Evolutionary conservation across 805 yeast species (phyloP).

Genomic region (Candida loeiensis): DNA sequence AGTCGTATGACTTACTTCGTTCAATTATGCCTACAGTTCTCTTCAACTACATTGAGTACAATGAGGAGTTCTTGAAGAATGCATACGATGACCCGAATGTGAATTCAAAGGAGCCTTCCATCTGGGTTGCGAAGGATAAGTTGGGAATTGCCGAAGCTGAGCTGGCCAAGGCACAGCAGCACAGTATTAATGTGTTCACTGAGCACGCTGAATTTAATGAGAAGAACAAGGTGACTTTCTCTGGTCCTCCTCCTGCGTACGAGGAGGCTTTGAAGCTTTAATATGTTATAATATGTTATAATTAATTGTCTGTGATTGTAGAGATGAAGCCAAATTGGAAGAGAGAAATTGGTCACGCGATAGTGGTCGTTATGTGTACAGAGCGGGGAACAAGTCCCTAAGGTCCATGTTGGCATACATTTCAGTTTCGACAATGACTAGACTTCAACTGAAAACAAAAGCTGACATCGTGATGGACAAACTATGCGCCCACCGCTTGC

Average conservation of each 20-base stretch:
- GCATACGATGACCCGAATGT: constrained; percentile 58
- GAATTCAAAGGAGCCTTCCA: constrained; percentile 52
- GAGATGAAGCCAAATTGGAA: neutral
- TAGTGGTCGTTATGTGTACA: too few relatives aligned
- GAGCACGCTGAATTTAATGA: constrained; percentile 56
- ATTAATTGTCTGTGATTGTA: neutral
- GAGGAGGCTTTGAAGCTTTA: constrained; percentile 45
- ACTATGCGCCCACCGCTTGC: too few relatives aligned
- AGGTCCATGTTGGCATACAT: too few relatives aligned
- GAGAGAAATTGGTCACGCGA: too few relatives aligned
- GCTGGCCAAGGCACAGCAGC: constrained; percentile 52
- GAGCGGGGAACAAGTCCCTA: too few relatives aligned
- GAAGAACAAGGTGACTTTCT: constrained; percentile 49
- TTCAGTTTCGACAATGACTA: too few relatives aligned
- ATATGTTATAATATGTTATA: constrained; percentile 1
- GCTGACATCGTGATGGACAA: too few relatives aligned
- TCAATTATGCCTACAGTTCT: constrained; percentile 40
- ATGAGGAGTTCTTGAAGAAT: constrained; percentile 36
- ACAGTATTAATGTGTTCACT: constrained; percentile 53
- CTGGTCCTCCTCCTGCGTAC: constrained; percentile 71
- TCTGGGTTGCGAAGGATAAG: constrained; percentile 70
- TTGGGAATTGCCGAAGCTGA: constrained; percentile 64
- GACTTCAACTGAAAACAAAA: too few relatives aligned
- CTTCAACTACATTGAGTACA: constrained; percentile 40
- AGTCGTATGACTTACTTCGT: constrained; percentile 46